Percentiles rank a stretch among this genome's conserved stretches.
Evolutionary conservation across 257 asterid species (phyloP).

Genomic region (Asclepias syriaca): DNA sequence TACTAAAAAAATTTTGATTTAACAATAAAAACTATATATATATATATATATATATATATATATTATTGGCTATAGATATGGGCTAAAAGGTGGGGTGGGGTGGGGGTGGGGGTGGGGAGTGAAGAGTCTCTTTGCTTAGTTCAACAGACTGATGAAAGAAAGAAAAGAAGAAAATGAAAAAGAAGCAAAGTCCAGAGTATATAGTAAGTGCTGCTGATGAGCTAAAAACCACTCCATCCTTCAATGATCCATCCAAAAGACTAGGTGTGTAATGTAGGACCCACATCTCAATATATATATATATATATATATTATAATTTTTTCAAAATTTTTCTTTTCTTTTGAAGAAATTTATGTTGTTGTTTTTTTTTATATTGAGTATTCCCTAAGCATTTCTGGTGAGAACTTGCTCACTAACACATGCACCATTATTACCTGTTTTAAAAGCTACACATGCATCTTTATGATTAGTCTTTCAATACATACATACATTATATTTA

Average conservation of each 20-base stretch:
- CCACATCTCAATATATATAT: slow-evolving; percentile 12
- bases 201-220: slow-evolving; percentile 11
- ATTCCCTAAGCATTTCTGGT: slow-evolving; percentile 40
- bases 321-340: neutral
- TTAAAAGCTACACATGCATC: slow-evolving; percentile 33
- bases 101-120: slow-evolving; percentile 7
- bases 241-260: slow-evolving; percentile 12
- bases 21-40: no score
- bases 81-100: slow-evolving; percentile 17
- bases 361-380: slow-evolving; percentile 28
- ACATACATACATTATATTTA: neutral
- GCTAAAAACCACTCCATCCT: slow-evolving; percentile 11
- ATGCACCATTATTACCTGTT: slow-evolving; percentile 41
- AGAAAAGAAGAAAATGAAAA: neutral
- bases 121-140: slow-evolving; percentile 12
- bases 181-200: slow-evolving; percentile 6
- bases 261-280: slow-evolving; percentile 18
- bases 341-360: neutral
- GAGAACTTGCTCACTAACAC: slow-evolving; percentile 33
- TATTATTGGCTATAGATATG: slow-evolving; percentile 20
- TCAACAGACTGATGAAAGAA: slow-evolving; percentile 8
- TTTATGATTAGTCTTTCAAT: slow-evolving; percentile 21
- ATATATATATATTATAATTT: neutral
- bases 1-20: no score
- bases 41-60: slow-evolving; percentile 14